phyloP scores from a whole-genome alignment of 1,284 basidiomycete species.

The Irpex lacteus region DNA sequence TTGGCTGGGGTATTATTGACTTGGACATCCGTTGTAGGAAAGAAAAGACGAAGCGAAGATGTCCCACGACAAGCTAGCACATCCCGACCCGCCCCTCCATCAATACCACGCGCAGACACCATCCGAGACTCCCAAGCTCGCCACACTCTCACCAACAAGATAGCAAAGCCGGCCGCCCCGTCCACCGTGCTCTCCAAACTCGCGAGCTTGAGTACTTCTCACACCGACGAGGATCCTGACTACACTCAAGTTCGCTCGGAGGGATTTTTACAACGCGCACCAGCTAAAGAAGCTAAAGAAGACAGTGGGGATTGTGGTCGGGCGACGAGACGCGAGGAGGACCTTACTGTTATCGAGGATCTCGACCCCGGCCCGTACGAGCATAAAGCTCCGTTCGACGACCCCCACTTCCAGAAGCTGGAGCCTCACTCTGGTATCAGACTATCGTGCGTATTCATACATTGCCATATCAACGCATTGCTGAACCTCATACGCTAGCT shows the following conservation, averaged over 20 bases:
- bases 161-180: conserved; percentile 28
- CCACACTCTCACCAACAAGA: neutral
- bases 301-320: neutral
- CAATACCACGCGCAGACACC: neutral
- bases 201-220: conserved; percentile 30
- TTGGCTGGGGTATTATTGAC: neutral
- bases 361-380: conserved; percentile 75
- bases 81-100: neutral
- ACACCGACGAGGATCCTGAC: conserved; percentile 16
- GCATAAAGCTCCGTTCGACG: conserved; percentile 60
- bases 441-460: conserved; percentile 52
- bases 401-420: conserved; percentile 69
- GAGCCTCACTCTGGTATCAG: conserved; percentile 90
- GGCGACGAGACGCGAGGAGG: conserved; percentile 51
- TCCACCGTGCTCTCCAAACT: conserved; percentile 51
- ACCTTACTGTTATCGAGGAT: conserved; percentile 71
- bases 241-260: conserved; percentile 34
- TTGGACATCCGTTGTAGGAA: conserved; percentile 41
- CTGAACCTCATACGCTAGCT: conserved; percentile 31
- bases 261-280: conserved; percentile 38
- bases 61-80: neutral
- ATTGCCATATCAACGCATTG: conserved; percentile 33
- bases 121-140: neutral
- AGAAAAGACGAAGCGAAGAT: conserved; percentile 28
- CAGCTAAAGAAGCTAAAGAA: neutral